Evolutionary conservation across 2,329 filamentous ascomycete species (phyloP).

Genomic region (Sporothrix globosa): DNA sequence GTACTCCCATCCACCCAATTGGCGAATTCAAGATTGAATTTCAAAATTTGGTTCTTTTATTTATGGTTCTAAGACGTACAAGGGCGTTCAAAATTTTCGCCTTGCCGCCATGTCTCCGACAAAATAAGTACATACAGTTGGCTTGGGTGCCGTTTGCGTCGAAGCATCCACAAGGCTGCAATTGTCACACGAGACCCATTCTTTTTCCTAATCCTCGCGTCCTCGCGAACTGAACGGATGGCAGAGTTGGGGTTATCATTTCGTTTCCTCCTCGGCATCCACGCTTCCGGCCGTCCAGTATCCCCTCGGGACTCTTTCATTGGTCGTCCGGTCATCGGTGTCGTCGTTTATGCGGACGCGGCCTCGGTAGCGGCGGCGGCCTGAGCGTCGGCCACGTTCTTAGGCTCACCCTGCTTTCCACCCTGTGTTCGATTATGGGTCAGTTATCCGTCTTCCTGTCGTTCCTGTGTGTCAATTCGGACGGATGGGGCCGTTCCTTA

Average conservation of each 20-base stretch:
- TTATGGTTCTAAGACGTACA: neutral
- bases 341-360: constrained; percentile 35
- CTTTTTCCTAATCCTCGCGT: neutral
- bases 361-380: constrained; percentile 43
- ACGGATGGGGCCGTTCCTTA: constrained; percentile 47
- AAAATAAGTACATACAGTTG: constrained; percentile 27
- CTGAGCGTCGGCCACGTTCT: constrained; percentile 68
- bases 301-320: neutral
- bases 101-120: neutral
- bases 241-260: neutral
- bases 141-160: neutral
- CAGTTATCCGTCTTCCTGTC: constrained; percentile 18
- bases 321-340: neutral
- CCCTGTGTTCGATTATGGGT: constrained; percentile 73
- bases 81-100: neutral
- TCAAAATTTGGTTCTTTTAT: constrained; percentile 17
- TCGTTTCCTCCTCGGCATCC: neutral
- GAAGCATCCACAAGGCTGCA: neutral
- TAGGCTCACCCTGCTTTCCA: constrained; percentile 90
- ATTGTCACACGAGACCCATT: constrained; percentile 18
- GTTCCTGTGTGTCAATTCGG: neutral
- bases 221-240: neutral
- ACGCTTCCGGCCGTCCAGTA: neutral
- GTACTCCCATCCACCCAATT: neutral
- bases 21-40: neutral